Evolutionary conservation across 768 basidiomycete genomes (phyloP), one percentile per base, ranked within the genome.

Genomic region (Cystofilobasidium macerans): DNA sequence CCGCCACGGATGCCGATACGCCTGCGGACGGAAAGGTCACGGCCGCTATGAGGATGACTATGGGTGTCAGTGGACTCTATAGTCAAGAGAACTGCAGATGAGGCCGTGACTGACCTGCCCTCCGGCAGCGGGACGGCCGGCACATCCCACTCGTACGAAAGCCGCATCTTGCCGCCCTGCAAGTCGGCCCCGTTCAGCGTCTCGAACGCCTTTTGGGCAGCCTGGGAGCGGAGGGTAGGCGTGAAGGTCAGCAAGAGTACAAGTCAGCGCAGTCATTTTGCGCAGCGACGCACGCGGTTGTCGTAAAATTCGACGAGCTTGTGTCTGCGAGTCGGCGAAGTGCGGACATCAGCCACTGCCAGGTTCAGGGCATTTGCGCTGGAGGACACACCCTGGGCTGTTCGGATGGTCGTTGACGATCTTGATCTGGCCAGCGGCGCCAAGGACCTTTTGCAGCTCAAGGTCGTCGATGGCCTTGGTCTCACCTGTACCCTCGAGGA

Each of bases 221-320:
- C 88, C 85, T 90, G 69, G 56, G 47, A 7, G 45, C 5, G 53
- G 42, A 6, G 40, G 1, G 1, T 20, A 45, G 18, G 42, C 12
- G 24, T 12, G 48, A 61, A 11, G 20, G 63, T 30, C 42, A 36
- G 54, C 42, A n/a, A 8, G n/a, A 18, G 22, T 18, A 12, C 26
- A 11, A 33, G 24, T n/a, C n/a, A n/a, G n/a, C n/a, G n/a, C n/a
- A n/a, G n/a, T n/a, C n/a, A n/a, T n/a, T n/a, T n/a, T n/a, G n/a
- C n/a, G n/a, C n/a, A n/a, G n/a, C 71, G 28, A 58, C 84, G 75
- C 70, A 88, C 90, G 74, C 90, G 79, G 28, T 83, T 88, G 73
- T 99, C 95, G 73, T 86, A 99, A 73, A 85, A 92, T 74, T 98
- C 92, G n/a, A 98, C 87, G 69, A 88, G 85, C 66, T 88, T 85